phyloP scores from a whole-genome alignment of 768 basidiomycete genomes.

The Leccinum barrowsii region DNA sequence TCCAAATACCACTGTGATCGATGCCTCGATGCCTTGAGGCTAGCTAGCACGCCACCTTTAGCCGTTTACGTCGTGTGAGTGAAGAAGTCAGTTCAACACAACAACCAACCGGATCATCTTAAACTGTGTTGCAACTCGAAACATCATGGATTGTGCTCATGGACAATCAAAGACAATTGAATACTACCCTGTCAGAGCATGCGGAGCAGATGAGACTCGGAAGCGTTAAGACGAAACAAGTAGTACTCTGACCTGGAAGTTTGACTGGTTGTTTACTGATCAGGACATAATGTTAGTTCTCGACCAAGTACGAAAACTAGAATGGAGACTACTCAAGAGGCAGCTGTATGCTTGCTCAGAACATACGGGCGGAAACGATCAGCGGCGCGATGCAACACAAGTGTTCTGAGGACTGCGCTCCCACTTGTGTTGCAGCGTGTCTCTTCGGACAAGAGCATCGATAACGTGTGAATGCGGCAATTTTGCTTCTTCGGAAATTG shows the following conservation, averaged over 20 bases:
- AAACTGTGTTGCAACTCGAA: too few relatives aligned
- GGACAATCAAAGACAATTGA: too few relatives aligned
- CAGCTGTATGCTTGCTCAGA: neutral
- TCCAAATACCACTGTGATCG: too few relatives aligned
- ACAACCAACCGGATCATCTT: too few relatives aligned
- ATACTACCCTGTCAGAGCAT: too few relatives aligned
- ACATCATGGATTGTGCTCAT: too few relatives aligned
- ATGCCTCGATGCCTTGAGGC: too few relatives aligned
- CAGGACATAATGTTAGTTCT: neutral
- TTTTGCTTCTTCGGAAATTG: neutral
- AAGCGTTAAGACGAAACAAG: neutral
- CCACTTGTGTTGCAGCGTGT: constrained; percentile 31
- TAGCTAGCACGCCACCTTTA: too few relatives aligned
- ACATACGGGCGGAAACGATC: neutral
- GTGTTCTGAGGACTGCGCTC: constrained; percentile 48
- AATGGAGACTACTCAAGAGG: too few relatives aligned
- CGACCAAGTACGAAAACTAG: neutral
- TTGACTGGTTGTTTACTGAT: neutral
- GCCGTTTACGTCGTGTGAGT: too few relatives aligned
- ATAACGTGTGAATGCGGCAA: neutral
- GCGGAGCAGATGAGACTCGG: neutral
- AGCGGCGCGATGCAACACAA: constrained; percentile 25
- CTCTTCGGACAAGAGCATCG: neutral
- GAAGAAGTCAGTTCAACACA: too few relatives aligned
- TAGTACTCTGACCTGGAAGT: neutral